Evolutionary conservation across 139 green algal genomes (phyloP).

Genomic region (Micractinium sp.): DNA sequence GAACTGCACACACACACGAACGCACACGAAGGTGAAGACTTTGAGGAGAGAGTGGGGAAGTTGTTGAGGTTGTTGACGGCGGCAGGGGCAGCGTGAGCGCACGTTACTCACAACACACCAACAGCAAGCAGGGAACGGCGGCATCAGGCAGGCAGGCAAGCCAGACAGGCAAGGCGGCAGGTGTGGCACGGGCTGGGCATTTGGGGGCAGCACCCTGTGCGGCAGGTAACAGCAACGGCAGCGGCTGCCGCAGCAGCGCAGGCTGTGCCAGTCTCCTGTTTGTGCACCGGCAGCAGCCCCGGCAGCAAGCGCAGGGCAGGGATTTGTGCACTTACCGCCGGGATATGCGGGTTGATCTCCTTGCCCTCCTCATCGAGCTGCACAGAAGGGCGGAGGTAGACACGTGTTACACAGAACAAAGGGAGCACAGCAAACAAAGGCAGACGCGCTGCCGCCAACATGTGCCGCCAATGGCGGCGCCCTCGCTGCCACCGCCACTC

Average conservation of each 20-base stretch:
- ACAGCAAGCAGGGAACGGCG: too few relatives aligned
- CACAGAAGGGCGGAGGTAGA: not conserved
- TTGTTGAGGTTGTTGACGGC: not conserved
- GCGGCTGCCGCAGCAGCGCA: too few relatives aligned
- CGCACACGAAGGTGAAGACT: not conserved
- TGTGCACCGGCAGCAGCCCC: too few relatives aligned
- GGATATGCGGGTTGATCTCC: constrained; percentile 99
- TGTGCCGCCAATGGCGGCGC: too few relatives aligned
- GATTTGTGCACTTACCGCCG: constrained; percentile 85
- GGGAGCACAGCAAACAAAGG: not conserved
- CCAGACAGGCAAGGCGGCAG: too few relatives aligned
- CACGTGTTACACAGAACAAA: not conserved
- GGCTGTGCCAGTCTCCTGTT: too few relatives aligned
- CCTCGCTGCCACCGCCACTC: not conserved
- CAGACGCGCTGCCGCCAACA: not conserved
- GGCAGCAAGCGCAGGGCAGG: too few relatives aligned
- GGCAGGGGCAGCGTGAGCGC: not conserved
- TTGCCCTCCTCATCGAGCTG: constrained; percentile 97
- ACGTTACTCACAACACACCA: not conserved
- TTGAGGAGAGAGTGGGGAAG: not conserved
- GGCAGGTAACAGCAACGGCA: not conserved
- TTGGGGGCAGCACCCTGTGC: too few relatives aligned
- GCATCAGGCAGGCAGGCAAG: too few relatives aligned
- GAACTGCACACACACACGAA: constrained; percentile 82
- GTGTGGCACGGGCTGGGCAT: too few relatives aligned